Percentiles rank a stretch among this genome's conserved stretches.
These are phyloP conservation scores for Myxozyma sirexii DNA, from an alignment of 805 yeast species.

Conservation along the genomic window DNA sequence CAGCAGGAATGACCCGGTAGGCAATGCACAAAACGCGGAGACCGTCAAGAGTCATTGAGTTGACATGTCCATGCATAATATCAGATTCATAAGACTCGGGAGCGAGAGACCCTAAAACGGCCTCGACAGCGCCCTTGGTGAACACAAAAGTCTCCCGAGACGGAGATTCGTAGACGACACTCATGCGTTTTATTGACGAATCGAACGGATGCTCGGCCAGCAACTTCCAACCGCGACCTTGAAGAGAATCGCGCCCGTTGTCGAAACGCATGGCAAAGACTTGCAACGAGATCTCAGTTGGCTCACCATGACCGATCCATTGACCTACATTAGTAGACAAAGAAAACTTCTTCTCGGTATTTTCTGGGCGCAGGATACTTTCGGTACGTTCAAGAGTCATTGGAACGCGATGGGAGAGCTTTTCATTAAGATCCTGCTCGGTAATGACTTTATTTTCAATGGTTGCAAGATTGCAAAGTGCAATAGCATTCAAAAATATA, in stretches of 20 bases:
- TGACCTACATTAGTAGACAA: not conserved
- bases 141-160: conserved; percentile 42
- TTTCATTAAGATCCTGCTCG: conserved; percentile 43
- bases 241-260: conserved; percentile 50
- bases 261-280: conserved; percentile 68
- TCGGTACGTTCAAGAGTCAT: conserved; percentile 5
- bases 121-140: conserved; percentile 78
- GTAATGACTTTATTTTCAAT: conserved; percentile 48
- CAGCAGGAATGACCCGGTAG: conserved; percentile 38
- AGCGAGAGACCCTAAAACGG: conserved; percentile 53
- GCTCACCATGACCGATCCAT: conserved; percentile 87
- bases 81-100: conserved; percentile 43
- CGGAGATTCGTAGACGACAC: conserved; percentile 53
- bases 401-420: conserved; percentile 21
- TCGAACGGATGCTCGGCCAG: conserved; percentile 76
- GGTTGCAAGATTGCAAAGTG: conserved; percentile 78
- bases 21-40: conserved; percentile 79
- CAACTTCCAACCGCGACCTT: conserved; percentile 47
- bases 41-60: conserved; percentile 63
- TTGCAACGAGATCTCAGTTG: conserved; percentile 86
- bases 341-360: not conserved
- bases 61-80: conserved; percentile 58
- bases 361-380: not conserved
- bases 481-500: conserved; percentile 64
- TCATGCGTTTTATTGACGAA: conserved; percentile 72